Conservation (phyloP, 768 basidiomycete genomes). For the Agrocybe praecox region DNA sequence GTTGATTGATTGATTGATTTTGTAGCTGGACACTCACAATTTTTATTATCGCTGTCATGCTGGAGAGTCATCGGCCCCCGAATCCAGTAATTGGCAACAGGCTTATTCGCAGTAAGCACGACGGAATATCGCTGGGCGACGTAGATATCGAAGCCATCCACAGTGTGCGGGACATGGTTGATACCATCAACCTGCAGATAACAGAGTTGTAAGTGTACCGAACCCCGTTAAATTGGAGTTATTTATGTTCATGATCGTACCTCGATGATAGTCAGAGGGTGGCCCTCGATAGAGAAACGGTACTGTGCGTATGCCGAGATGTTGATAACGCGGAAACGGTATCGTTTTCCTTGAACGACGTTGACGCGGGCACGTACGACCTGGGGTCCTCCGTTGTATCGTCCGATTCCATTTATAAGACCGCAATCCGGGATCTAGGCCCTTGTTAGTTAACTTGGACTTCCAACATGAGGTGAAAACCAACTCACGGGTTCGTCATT, state of each 20-base stretch:
- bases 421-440: constrained; percentile 17
- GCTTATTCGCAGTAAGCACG: constrained; percentile 41
- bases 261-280: constrained; percentile 27
- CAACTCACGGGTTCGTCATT: constrained; percentile 18
- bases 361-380: constrained; percentile 28
- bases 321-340: constrained; percentile 57
- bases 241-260: constrained; percentile 17
- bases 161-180: constrained; percentile 28
- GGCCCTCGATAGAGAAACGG: constrained; percentile 38
- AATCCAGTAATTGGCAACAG: constrained; percentile 50
- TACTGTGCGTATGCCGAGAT: constrained; percentile 48
- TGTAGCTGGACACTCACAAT: constrained; percentile 32
- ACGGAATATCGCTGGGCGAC: constrained; percentile 55
- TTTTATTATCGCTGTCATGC: constrained; percentile 28
- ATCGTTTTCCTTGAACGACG: constrained; percentile 43
- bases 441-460: no score
- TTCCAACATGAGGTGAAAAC: no score
- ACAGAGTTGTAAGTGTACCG: background rate
- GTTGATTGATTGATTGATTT: no score
- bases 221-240: no score
- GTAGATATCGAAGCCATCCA: constrained; percentile 42
- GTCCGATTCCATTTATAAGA: constrained; percentile 22
- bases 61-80: constrained; percentile 36
- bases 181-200: constrained; percentile 42
- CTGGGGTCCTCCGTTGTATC: constrained; percentile 21